Evolutionary conservation across 1,139 yeast species (phyloP), one percentile per base, ranked within the genome.

Genomic region (Pneumocystis sp.): DNA sequence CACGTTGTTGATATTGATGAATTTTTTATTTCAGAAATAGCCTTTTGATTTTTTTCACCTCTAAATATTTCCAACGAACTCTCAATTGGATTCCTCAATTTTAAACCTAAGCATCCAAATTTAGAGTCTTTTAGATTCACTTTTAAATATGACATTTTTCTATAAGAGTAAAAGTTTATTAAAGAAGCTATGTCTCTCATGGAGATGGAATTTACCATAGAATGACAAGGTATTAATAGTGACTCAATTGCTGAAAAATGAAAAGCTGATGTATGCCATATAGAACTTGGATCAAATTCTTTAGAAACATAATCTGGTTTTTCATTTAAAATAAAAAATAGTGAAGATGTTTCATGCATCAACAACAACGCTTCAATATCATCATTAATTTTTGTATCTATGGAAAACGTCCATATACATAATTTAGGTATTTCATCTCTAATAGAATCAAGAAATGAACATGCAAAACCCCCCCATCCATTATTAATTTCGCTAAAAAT

Each of bases 401-500:
- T 61, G 29, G 63, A 42, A 42, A 56, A 35, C 17, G 64, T 34
- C 42, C 59, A 40, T 21, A 61, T 61, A 44, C 64, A 60, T 10
- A 44, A 19, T 35, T 65, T 65, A 25, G 67, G 67, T 25, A 61
- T 85, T 68, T 89, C 96, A 73, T 91, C 96, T 64, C 83, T 78
- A 39, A 90, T 67, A 29, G 79, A 81, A 17, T 77, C 73, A 42
- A 90, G 68, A 69, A 85, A 70, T 61, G 80, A 80, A 50, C 78
- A 74, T 0, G 88, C 76, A 70, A 87, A 85, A 0, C 96, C 96
- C 61, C 91, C 86, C 97, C 97, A 93, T 0, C 86, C 87, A 56
- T 83, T 80, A 72, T 87, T 93, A 5, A 85, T 70, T 64, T 89
- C 95, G 0, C 87, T 81, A 1, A 85, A 72, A 0, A 88, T 66